Base-by-base conservation (phyloP, 345 rosid genomes). In the Citrus mangshanensis region DNA sequence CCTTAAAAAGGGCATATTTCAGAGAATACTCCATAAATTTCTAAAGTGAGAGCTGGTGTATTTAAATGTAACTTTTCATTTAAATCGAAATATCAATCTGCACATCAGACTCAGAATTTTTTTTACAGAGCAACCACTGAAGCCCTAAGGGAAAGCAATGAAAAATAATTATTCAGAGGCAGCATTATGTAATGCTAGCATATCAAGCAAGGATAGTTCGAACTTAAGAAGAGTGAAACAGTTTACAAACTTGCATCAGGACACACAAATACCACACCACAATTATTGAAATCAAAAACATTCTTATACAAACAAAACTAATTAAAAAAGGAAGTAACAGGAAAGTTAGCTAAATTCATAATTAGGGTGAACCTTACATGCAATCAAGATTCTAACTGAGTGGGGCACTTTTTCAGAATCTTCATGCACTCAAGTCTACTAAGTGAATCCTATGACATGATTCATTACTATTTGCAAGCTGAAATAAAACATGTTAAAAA, bases 371-470 rank as follows among this genome's bases (percentile, higher is more conserved):
- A 30, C 28, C 42, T 70, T 49, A 49, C 42, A 40, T 60, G 66
- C 64, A 59, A 72, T 37, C 40, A 65, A 21, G 32, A 72, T 54
- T 64, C 65, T 64, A 72, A 63, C 62, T 30, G 14, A 18, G 61
- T 22, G 51, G n/a, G 55, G 63, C 55, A 24, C 54, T 40, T 42
- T 40, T 60, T 59, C 63, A 60, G n/a, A 68, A 46, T 49, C 68
- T 72, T 59, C 28, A 24, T 73, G 75, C 74, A 54, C 75, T 66
- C 1, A 65, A n/a, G 32, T 55, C 18, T 38, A 66, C 68, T 35
- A n/a, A 18, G 60, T 66, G 25, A 65, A 79, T 60, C 70, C 64
- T 61, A 62, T 40, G 27, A 34, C 38, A 67, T 42, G 46, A 66
- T 59, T 22, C 51, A 79, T 64, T 35, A 63, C 6, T 30, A 32